phyloP scores from a whole-genome alignment of 2,329 filamentous ascomycete species.

The Penicillium sp. region DNA sequence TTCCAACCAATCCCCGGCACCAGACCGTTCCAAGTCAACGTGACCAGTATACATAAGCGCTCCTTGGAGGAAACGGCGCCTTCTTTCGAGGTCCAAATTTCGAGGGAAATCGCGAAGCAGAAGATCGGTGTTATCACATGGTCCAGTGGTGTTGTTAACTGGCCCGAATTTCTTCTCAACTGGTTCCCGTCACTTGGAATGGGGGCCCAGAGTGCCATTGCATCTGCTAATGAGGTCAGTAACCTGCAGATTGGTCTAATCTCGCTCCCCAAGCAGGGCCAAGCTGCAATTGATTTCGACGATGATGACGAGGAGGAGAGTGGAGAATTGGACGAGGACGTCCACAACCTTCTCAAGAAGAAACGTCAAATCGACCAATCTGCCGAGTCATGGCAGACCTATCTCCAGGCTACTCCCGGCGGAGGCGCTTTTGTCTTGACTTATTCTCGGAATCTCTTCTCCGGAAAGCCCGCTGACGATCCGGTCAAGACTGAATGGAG shows the following conservation, averaged over 20 bases:
- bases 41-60: conserved; percentile 28
- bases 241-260: conserved; percentile 35
- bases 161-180: conserved; percentile 31
- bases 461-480: conserved; percentile 30
- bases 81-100: conserved; percentile 29
- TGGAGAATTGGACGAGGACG: conserved; percentile 16
- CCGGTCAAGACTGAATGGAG: conserved; percentile 39
- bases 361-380: conserved; percentile 19
- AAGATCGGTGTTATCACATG: conserved; percentile 34
- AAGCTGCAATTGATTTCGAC: conserved; percentile 15
- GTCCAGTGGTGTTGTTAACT: conserved; percentile 36
- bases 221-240: conserved; percentile 22
- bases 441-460: conserved; percentile 40
- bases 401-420: conserved; percentile 27
- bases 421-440: conserved; percentile 28
- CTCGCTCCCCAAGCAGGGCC: conserved; percentile 22
- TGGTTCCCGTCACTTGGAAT: conserved; percentile 23
- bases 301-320: conserved; percentile 25
- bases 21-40: conserved; percentile 31
- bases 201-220: conserved; percentile 18
- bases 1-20: conserved; percentile 31
- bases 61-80: conserved; percentile 29
- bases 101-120: conserved; percentile 28
- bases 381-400: conserved; percentile 35
- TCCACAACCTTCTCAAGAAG: conserved; percentile 8